Conservation (phyloP, 805 yeast genomes). For the Hanseniaspora clermontiae region DNA sequence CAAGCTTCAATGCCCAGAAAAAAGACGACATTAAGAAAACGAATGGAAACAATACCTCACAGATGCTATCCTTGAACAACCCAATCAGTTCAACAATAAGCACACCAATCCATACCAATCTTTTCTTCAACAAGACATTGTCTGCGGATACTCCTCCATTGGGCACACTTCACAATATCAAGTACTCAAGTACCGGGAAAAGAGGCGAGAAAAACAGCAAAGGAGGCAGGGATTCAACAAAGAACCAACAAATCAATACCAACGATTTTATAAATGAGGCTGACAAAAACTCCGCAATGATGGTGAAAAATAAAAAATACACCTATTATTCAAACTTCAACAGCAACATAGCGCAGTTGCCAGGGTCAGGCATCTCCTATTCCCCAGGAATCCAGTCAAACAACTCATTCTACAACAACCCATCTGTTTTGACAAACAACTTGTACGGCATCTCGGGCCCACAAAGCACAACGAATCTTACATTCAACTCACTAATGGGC, state of each 20-base stretch:
- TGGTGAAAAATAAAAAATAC: neutral
- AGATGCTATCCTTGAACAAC: constrained; percentile 14
- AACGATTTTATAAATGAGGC: neutral
- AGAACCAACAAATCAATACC: neutral
- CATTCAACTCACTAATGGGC: neutral
- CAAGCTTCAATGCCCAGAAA: neutral
- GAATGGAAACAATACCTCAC: constrained; percentile 15
- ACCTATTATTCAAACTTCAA: neutral
- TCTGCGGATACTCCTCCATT: constrained; percentile 13
- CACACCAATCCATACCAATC: neutral
- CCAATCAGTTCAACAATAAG: constrained; percentile 8
- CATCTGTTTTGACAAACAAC: neutral
- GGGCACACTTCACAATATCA: constrained; percentile 9
- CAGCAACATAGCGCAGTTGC: neutral
- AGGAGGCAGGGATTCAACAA: neutral
- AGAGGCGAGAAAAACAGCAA: neutral
- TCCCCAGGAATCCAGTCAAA: neutral
- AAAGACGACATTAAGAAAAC: constrained; percentile 8
- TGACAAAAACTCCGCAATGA: neutral
- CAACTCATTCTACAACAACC: constrained; percentile 11
- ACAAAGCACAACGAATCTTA: neutral
- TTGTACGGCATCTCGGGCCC: neutral
- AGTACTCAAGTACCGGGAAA: neutral
- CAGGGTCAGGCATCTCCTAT: neutral
- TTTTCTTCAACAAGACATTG: neutral